A percentile compares a stretch with the other conserved stretches of the same genome.
These are phyloP conservation scores for Diaporthe sp. DNA, from an alignment of 2,329 filamentous ascomycete genomes.

Conservation along the genomic window DNA sequence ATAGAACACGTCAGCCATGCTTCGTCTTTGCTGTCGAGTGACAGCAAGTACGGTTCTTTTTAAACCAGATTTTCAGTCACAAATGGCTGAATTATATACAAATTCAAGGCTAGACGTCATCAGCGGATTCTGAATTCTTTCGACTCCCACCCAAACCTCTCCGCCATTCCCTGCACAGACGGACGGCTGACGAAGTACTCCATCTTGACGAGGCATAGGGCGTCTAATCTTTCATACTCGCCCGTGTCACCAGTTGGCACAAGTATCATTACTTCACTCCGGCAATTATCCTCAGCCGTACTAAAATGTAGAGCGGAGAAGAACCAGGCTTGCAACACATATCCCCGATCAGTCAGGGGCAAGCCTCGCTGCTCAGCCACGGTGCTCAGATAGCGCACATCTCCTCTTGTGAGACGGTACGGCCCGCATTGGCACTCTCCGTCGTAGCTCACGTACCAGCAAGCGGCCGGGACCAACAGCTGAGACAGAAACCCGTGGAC, in stretches of 20 bases:
- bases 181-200: conserved; percentile 31
- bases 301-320: conserved; percentile 29
- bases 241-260: not conserved
- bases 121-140: conserved; percentile 19
- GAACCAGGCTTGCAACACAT: conserved; percentile 29
- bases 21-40: too few species aligned
- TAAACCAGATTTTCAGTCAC: not conserved
- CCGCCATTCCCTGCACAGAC: conserved; percentile 14
- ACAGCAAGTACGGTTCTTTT: too few species aligned
- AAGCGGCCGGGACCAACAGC: conserved; percentile 25
- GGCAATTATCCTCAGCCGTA: conserved; percentile 18
- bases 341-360: conserved; percentile 12
- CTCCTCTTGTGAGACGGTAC: conserved; percentile 19
- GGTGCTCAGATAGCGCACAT: conserved; percentile 26
- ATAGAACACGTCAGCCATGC: too few species aligned
- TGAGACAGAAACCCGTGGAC: conserved; percentile 11
- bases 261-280: conserved; percentile 22
- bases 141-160: conserved; percentile 17
- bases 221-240: conserved; percentile 21
- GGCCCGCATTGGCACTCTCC: conserved; percentile 31
- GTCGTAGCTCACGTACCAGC: conserved; percentile 28
- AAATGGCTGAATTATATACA: not conserved
- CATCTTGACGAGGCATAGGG: conserved; percentile 23
- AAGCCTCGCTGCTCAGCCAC: conserved; percentile 23
- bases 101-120: not conserved